These are phyloP conservation scores for Penicillium crustosum DNA, from an alignment of 2,329 filamentous ascomycete genomes.

Conservation along the genomic window DNA sequence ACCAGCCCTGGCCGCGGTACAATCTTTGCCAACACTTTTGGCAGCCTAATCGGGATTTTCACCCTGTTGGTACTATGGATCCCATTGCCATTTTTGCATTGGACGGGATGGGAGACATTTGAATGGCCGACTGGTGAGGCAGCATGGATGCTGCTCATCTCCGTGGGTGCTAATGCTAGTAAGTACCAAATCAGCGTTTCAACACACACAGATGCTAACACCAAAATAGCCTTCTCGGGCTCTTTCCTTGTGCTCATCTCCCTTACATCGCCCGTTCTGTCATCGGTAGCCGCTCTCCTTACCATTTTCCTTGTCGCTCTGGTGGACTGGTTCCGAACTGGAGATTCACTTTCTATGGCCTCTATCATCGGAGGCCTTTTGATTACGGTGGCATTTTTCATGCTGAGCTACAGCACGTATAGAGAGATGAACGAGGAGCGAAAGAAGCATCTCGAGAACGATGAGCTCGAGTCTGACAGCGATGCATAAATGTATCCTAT, in stretches of 20 bases:
- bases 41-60: constrained; percentile 80
- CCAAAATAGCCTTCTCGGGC: constrained; percentile 69
- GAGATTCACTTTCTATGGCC: constrained; percentile 69
- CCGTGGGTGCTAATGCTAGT: constrained; percentile 81
- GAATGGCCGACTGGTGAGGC: constrained; percentile 75
- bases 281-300: constrained; percentile 85
- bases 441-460: constrained; percentile 54
- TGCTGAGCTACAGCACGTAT: constrained; percentile 89
- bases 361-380: constrained; percentile 79
- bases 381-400: constrained; percentile 83
- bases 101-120: constrained; percentile 76
- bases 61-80: constrained; percentile 89
- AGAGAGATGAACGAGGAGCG: constrained; percentile 87
- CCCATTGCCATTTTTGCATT: constrained; percentile 80
- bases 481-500: constrained; percentile 33
- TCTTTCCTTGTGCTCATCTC: constrained; percentile 91
- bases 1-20: constrained; percentile 82
- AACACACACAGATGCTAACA: neutral
- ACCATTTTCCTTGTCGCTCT: constrained; percentile 97
- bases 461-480: constrained; percentile 44
- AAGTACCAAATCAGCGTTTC: constrained; percentile 32
- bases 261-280: constrained; percentile 87
- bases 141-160: constrained; percentile 75
- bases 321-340: constrained; percentile 83
- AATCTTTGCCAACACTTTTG: constrained; percentile 93